phyloP scores from a whole-genome alignment of 345 rosid genomes.

The Eucalyptus paniculata region DNA sequence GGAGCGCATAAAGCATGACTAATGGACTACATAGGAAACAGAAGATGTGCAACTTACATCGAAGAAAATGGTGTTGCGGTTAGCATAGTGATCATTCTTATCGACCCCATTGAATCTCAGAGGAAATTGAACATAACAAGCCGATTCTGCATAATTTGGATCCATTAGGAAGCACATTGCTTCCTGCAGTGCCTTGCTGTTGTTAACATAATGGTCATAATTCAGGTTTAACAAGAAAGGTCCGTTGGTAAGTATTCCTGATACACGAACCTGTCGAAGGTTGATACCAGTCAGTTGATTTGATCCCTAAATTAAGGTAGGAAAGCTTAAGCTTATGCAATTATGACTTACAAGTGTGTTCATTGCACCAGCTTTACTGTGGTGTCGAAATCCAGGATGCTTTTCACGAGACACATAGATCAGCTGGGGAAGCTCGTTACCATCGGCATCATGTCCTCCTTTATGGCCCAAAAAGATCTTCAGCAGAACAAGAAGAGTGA shows the following conservation, averaged over 20 bases:
- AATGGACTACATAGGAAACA: neutral
- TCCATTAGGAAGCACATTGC: constrained; percentile 19
- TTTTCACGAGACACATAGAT: constrained; percentile 4
- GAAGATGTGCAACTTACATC: neutral
- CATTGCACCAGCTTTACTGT: constrained; percentile 3
- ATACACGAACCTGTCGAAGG: constrained; percentile 3
- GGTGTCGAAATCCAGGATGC: constrained; percentile 2
- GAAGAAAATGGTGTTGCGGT: constrained; percentile 5
- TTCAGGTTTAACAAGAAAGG: constrained; percentile 4
- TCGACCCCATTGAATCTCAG: constrained; percentile 1
- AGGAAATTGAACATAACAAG: constrained; percentile 15
- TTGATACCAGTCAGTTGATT: neutral
- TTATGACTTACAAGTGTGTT: neutral
- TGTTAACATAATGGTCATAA: neutral
- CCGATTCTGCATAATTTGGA: constrained; percentile 1
- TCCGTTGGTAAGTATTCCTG: constrained; percentile 6
- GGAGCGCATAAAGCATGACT: no score
- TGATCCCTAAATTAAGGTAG: neutral
- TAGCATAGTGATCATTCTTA: constrained; percentile 1
- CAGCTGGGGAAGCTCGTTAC: constrained; percentile 2
- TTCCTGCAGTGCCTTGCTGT: constrained; percentile 9
- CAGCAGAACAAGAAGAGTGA: neutral
- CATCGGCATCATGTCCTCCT: neutral
- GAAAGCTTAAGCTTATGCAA: neutral
- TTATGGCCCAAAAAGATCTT: constrained; percentile 1